These are phyloP conservation scores for Sporothrix brasiliensis DNA, from an alignment of 2,329 filamentous ascomycete species.

Conservation along the genomic window DNA sequence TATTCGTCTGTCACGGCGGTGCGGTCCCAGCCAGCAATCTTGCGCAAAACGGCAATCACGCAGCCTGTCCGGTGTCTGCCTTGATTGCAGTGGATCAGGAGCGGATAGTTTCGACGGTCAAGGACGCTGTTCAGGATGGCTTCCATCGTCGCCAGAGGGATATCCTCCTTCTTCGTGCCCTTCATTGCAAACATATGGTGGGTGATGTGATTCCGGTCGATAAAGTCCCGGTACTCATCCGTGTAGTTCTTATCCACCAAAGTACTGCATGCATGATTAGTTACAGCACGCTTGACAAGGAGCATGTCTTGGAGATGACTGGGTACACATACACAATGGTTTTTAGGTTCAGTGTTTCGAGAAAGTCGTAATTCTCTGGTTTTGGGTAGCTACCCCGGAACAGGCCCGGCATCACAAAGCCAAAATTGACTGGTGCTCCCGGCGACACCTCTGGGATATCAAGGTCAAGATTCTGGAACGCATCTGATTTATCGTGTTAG, in stretches of 20 bases:
- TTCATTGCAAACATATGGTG: slow-evolving; percentile 77
- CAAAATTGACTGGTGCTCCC: slow-evolving; percentile 69
- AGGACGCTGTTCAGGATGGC: slow-evolving; percentile 72
- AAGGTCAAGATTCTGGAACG: slow-evolving; percentile 1
- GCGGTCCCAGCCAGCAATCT: slow-evolving; percentile 68
- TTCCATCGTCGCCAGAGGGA: slow-evolving; percentile 67
- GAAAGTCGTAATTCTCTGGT: slow-evolving; percentile 68
- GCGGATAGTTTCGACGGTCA: slow-evolving; percentile 72
- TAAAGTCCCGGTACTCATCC: slow-evolving; percentile 61
- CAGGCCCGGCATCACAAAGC: slow-evolving; percentile 70
- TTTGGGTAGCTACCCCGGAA: slow-evolving; percentile 83
- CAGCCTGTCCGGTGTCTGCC: slow-evolving; percentile 92
- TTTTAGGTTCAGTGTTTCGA: slow-evolving; percentile 70
- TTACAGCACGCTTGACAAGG: too few relatives aligned
- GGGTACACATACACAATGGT: slow-evolving; percentile 70
- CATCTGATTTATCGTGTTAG: neutral
- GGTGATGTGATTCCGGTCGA: slow-evolving; percentile 66
- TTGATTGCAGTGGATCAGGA: slow-evolving; percentile 91
- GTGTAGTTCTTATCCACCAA: slow-evolving; percentile 65
- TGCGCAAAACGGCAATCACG: slow-evolving; percentile 78
- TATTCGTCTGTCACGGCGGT: slow-evolving; percentile 72
- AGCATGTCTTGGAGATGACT: neutral
- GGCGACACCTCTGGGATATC: slow-evolving; percentile 33
- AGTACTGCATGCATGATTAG: slow-evolving; percentile 50
- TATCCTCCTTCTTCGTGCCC: slow-evolving; percentile 82